Conservation (phyloP, 2,329 filamentous ascomycete species). For the Thermoascus crustaceus region DNA sequence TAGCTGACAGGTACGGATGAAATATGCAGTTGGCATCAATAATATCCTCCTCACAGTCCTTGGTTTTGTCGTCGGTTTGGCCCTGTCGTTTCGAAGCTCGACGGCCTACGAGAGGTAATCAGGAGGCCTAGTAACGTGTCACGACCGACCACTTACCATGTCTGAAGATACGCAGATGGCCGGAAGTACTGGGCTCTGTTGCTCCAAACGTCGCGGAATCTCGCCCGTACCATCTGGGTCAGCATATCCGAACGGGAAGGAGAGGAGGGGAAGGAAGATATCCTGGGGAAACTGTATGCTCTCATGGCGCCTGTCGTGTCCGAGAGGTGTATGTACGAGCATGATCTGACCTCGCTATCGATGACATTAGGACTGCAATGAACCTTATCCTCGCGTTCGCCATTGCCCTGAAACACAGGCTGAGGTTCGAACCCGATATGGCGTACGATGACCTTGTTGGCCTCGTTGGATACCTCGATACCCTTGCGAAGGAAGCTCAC, state of each 20-base stretch:
- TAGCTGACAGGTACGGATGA: constrained; percentile 6
- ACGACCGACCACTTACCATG: constrained; percentile 3
- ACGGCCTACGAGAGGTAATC: constrained; percentile 63
- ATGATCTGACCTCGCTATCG: constrained; percentile 12
- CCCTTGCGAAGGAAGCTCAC: constrained; percentile 58
- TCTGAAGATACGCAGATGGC: constrained; percentile 51
- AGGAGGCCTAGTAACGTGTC: not conserved
- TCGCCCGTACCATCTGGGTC: constrained; percentile 72
- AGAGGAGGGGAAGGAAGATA: constrained; percentile 53
- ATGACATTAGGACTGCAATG: constrained; percentile 50
- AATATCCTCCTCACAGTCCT: constrained; percentile 66
- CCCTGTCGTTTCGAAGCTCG: constrained; percentile 68
- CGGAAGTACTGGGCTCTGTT: constrained; percentile 55
- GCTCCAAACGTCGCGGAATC: constrained; percentile 47
- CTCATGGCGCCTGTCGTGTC: not conserved
- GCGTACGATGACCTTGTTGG: constrained; percentile 66
- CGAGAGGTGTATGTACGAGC: not conserved
- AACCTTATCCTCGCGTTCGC: constrained; percentile 72
- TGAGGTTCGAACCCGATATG: constrained; percentile 75
- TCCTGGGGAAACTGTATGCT: constrained; percentile 57
- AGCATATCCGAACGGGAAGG: constrained; percentile 57
- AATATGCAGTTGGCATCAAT: constrained; percentile 46
- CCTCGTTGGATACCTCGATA: constrained; percentile 64
- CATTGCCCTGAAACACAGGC: constrained; percentile 69
- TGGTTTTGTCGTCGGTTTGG: constrained; percentile 72